These are phyloP conservation scores for bread wheat (Triticum aestivum) DNA, from an alignment of 176 grass and related monocot genomes.

Conservation along the genomic window DNA sequence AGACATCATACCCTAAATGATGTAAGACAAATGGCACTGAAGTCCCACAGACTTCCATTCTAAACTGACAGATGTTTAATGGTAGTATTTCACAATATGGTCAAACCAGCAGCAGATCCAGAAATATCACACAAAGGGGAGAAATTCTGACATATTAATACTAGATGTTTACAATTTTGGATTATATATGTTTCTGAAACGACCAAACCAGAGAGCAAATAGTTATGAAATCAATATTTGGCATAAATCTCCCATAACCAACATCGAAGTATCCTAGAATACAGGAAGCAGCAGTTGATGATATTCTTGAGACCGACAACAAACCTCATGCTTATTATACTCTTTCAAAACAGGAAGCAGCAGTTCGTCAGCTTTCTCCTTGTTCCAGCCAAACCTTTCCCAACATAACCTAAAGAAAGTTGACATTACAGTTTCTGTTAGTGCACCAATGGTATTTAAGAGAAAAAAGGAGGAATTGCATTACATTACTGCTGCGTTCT, in stretches of 20 bases:
- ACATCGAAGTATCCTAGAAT: constrained; percentile 24
- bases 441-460: constrained; percentile 5
- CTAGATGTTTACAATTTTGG: neutral
- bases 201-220: constrained; percentile 2
- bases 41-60: neutral
- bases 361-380: constrained; percentile 91
- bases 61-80: constrained; percentile 8
- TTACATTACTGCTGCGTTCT: neutral
- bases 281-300: constrained; percentile 2
- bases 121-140: neutral
- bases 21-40: neutral
- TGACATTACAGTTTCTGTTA: constrained; percentile 7
- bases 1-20: constrained; percentile 7
- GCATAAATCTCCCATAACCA: constrained; percentile 9
- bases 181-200: neutral
- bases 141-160: neutral
- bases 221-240: neutral
- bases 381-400: constrained; percentile 96
- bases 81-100: neutral
- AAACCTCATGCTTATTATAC: constrained; percentile 89
- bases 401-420: constrained; percentile 73
- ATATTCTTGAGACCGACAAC: neutral
- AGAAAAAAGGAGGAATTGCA: constrained; percentile 5
- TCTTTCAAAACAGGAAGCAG: constrained; percentile 92
- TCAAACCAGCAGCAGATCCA: neutral